These are phyloP conservation scores for Picochlorum sp. DNA, from an alignment of 139 green algal species.

Conservation along the genomic window DNA sequence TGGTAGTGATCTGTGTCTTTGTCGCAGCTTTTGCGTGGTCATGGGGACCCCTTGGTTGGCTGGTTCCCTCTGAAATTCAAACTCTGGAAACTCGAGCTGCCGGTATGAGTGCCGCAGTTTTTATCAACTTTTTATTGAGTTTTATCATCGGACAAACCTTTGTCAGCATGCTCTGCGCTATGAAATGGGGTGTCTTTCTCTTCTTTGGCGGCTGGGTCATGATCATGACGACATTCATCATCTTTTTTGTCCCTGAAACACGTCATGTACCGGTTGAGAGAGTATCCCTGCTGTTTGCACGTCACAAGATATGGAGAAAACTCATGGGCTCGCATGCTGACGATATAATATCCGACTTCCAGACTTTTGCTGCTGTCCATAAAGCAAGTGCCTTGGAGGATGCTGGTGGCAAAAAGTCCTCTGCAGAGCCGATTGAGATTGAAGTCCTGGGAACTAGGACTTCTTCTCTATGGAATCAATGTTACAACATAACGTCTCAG, in stretches of 20 bases:
- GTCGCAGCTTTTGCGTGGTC: constrained; percentile 63
- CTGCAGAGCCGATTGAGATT: not conserved
- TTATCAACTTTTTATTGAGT: constrained; percentile 47
- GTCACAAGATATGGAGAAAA: constrained; percentile 29
- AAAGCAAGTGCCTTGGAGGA: not conserved
- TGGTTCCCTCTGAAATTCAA: constrained; percentile 51
- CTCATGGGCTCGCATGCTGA: constrained; percentile 3
- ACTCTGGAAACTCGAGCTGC: constrained; percentile 34
- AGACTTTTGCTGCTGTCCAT: not conserved
- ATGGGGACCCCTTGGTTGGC: constrained; percentile 62
- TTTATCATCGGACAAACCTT: constrained; percentile 68
- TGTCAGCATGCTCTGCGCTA: constrained; percentile 48
- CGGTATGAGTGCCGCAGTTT: constrained; percentile 28
- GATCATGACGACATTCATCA: constrained; percentile 50
- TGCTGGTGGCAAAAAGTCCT: not conserved
- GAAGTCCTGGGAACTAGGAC: not conserved
- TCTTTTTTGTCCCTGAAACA: constrained; percentile 55
- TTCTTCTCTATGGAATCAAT: not conserved
- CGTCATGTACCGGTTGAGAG: constrained; percentile 51
- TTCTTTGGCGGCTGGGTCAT: constrained; percentile 53
- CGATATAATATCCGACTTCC: constrained; percentile 1
- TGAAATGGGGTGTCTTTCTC: constrained; percentile 53
- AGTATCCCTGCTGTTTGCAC: constrained; percentile 19
- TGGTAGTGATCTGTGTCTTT: constrained; percentile 64
- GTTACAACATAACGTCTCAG: too few relatives aligned